Evolutionary conservation across 306 rosid genomes (phyloP), one percentile per base, ranked within the genome.

Genomic region (Datisca glomerata): DNA sequence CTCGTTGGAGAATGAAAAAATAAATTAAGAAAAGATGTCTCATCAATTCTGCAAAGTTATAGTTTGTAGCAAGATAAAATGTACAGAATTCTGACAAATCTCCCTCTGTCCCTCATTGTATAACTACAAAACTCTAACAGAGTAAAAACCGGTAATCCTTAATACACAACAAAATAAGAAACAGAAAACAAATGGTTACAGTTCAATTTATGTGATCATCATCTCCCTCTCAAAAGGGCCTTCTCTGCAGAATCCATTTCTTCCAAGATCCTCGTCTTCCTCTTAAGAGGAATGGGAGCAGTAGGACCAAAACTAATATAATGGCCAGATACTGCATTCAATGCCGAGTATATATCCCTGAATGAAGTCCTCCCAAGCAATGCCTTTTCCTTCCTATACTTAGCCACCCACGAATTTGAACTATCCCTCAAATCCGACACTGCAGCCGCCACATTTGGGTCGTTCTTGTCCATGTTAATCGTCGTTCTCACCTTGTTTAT

Each of bases 271-370:
- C 98, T 73, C 0, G 75, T 74, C 59, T 44, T 80, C 27, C 98
- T 58, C 69, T 91, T 85, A 0, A 87, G 85, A 14, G 98, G 98
- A 38, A 91, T 73, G 20, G 94, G 98, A 34, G 98, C 85, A 1
- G 94, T 75, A 4, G 98, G 94, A 9, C 98, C 98, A 31, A 85
- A 91, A 47, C 99, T 80, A 37, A 91, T 74, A 43, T 91, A 91
- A 50, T 91, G 98, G 0, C 98, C 96, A 0, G 98, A 91, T 18
- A 91, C 92, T 0, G 98, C 98, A 49, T 85, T 91, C 28, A 91
- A 52, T 0, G 96, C 98, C 2, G 96, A 91, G 53, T 91, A 91
- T 11, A 91, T 75, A 55, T 91, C 98, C 28, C 98, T 59, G 25
- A 84, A 91, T 17, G 98, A 91, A 56, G 63, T 53, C 59, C 94